Percentiles rank a stretch among this genome's conserved stretches.
These are phyloP conservation scores for Carex scoparia DNA, from an alignment of 176 grass and related monocot genomes.

Conservation along the genomic window DNA sequence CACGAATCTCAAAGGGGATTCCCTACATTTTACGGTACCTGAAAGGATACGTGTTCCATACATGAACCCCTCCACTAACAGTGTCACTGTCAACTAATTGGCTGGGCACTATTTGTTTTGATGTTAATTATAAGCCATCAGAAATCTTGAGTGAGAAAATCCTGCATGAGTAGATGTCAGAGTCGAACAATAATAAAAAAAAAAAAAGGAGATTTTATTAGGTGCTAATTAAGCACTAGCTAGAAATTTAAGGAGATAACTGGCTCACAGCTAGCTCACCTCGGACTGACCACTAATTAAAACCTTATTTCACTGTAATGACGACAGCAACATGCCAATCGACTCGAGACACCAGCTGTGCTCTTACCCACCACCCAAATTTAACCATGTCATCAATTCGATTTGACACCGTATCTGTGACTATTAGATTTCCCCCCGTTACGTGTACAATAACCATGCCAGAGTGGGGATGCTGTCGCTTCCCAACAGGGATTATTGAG, in stretches of 20 bases:
- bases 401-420: constrained; percentile 2
- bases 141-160: too few species aligned
- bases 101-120: too few species aligned
- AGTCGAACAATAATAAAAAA: not conserved
- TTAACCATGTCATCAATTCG: not conserved
- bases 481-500: not conserved
- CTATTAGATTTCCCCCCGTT: not conserved
- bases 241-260: not conserved
- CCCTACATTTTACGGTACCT: too few species aligned
- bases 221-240: not conserved
- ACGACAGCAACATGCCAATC: not conserved
- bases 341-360: not conserved
- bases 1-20: too few species aligned
- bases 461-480: not conserved
- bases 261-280: not conserved
- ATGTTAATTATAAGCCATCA: too few species aligned
- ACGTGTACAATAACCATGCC: not conserved
- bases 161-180: not conserved
- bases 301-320: not conserved
- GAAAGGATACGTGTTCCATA: too few species aligned
- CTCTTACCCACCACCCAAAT: not conserved
- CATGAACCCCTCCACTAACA: too few species aligned
- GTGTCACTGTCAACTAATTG: too few species aligned
- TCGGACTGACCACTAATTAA: not conserved
- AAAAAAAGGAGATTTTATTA: not conserved